Evolutionary conservation across 371 early-diverging fungal species (phyloP), one percentile per base, ranked within the genome.

Genomic region (Nematocida minor): DNA sequence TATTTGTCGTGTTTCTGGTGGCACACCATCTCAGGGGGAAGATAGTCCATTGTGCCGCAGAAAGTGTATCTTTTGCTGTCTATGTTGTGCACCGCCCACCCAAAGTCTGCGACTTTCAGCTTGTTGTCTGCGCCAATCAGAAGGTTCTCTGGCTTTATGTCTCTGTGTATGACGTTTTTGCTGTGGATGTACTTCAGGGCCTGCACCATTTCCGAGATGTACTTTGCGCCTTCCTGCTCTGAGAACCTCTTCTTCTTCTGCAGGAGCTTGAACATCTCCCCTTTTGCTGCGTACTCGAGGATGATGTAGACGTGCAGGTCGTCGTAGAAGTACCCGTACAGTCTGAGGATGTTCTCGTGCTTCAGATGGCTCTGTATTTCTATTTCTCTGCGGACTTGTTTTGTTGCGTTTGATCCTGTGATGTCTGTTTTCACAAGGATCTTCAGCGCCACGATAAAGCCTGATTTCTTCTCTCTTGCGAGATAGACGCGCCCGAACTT

Each of bases 261-360:
- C 51, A 97, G 82, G 11, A 88, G 83, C 79, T 90, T 90, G 85
- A 93, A 95, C 78, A 97, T 83, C 79, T 95, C 96, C 6, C 96
- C 95, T 49, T 91, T 87, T 29, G 90, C 90, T 11, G 95, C 96
- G 85, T 92, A 95, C 84, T 98, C 98, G 22, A 97, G 85, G 14
- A 97, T 93, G 67, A 95, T 85, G 80, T 92, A 96, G 3, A 97
- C 89, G 36, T 90, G 87, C 57, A 91, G 90, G 42, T 87, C 84
- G 80, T 97, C 95, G 84, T 96, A 91, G 84, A 98, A 98, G 83
- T 96, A 95, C 0, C 95, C 95, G 80, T 91, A 95, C 32, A 96
- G 86, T 40, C 95, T 87, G 14, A 96, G 85, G 62, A 96, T 94
- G 85, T 96, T 89, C 3, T 90, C 89, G 84, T 95, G 95, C 36